phyloP scores from a whole-genome alignment of 305 asterid species.

The Fraxinus floribunda region DNA sequence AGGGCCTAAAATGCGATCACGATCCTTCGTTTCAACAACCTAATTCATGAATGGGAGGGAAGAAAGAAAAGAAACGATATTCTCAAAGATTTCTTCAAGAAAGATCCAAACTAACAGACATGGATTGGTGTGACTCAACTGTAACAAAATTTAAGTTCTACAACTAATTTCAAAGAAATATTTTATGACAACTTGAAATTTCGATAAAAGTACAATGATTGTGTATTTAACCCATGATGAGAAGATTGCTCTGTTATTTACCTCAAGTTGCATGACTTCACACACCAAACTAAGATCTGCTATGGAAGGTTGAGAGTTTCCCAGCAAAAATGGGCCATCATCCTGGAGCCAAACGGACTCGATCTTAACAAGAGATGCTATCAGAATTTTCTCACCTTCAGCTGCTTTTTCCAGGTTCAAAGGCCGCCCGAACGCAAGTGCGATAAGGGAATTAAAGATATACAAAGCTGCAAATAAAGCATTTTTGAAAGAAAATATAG shows the following conservation, averaged over 20 bases:
- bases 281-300: constrained; percentile 79
- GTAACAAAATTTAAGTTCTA: background rate
- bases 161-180: background rate
- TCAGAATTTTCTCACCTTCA: constrained; percentile 54
- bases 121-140: background rate
- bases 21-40: constrained; percentile 58
- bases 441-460: constrained; percentile 37
- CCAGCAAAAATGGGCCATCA: constrained; percentile 60
- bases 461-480: constrained; percentile 41
- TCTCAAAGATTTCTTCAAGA: background rate
- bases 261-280: constrained; percentile 82
- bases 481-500: background rate
- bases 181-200: background rate
- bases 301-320: constrained; percentile 66
- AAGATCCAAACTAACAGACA: background rate
- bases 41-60: constrained; percentile 7
- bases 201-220: background rate
- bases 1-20: constrained; percentile 49
- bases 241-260: constrained; percentile 21
- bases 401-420: constrained; percentile 61
- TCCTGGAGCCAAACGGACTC: constrained; percentile 69
- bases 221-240: background rate
- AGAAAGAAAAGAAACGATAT: background rate
- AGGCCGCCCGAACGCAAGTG: constrained; percentile 47
- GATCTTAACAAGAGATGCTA: constrained; percentile 55